Evolutionary conservation across 257 asterid genomes (phyloP).

Genomic region (Scutellaria galericulata): DNA sequence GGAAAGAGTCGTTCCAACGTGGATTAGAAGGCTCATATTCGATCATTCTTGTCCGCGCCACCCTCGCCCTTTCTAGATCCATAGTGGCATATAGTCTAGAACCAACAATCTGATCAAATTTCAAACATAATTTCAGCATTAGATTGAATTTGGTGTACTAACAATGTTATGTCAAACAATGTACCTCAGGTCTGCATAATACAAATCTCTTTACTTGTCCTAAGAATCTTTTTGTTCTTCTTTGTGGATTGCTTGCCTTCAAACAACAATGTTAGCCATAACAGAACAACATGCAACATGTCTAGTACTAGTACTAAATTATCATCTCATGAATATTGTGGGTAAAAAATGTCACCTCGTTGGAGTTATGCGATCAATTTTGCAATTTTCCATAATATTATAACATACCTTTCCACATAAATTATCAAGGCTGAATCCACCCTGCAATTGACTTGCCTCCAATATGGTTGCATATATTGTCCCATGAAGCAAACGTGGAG

Average conservation of each 20-base stretch:
- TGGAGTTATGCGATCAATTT: no score
- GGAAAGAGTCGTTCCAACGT: conserved; percentile 68
- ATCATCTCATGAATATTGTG: not conserved
- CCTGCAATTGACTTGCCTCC: conserved; percentile 56
- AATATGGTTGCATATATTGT: conserved; percentile 64
- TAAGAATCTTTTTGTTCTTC: conserved; percentile 43
- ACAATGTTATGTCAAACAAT: not conserved
- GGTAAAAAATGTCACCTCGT: not conserved
- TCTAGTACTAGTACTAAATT: not conserved
- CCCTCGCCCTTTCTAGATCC: conserved; percentile 74
- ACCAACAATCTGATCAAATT: conserved; percentile 52
- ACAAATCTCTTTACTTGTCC: conserved; percentile 54
- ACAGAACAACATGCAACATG: not conserved
- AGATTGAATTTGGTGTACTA: no score
- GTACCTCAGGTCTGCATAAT: conserved; percentile 66
- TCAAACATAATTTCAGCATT: no score
- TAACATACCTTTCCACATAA: conserved; percentile 55
- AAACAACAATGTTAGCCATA: conserved; percentile 12
- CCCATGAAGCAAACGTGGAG: conserved; percentile 74
- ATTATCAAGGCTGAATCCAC: conserved; percentile 49
- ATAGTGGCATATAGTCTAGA: conserved; percentile 70
- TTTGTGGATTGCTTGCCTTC: conserved; percentile 50
- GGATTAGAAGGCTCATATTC: conserved; percentile 60
- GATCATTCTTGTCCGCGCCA: conserved; percentile 63
- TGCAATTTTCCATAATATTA: not conserved